Evolutionary conservation across 176 grass and related monocot genomes (phyloP).

Genomic region (Thinopyrum elongatum): DNA sequence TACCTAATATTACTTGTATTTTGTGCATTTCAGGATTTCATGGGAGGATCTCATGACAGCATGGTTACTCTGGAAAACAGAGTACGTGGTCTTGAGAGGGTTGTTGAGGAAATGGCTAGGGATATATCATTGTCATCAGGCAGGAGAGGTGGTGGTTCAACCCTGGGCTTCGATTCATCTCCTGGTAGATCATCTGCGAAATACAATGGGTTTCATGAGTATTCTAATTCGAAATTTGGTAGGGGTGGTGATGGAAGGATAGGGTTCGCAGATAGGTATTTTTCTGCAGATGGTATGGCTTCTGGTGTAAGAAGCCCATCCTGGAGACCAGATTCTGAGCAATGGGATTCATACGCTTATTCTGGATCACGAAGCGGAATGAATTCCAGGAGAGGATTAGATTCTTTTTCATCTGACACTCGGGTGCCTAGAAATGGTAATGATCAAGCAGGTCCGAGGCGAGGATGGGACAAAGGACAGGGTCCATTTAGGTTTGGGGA

Average conservation of each 20-base stretch:
- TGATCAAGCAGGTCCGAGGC: slow-evolving; percentile 50
- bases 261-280: slow-evolving; percentile 67
- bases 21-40: slow-evolving; percentile 78
- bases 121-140: slow-evolving; percentile 78
- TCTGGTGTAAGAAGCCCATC: slow-evolving; percentile 59
- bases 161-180: slow-evolving; percentile 64
- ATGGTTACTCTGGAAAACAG: slow-evolving; percentile 96
- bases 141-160: slow-evolving; percentile 66
- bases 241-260: slow-evolving; percentile 56
- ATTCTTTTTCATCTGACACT: slow-evolving; percentile 57
- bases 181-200: slow-evolving; percentile 77
- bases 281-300: slow-evolving; percentile 52
- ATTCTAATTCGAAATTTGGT: slow-evolving; percentile 72
- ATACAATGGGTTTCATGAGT: slow-evolving; percentile 82
- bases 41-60: slow-evolving; percentile 95
- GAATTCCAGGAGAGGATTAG: slow-evolving; percentile 61
- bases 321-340: slow-evolving; percentile 84
- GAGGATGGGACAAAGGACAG: slow-evolving; percentile 85
- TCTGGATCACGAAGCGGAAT: slow-evolving; percentile 56
- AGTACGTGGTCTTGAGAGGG: slow-evolving; percentile 88
- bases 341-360: slow-evolving; percentile 68
- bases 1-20: neutral
- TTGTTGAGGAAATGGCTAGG: slow-evolving; percentile 91
- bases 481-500: slow-evolving; percentile 84
- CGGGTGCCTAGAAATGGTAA: slow-evolving; percentile 48